Evolutionary conservation across 2,329 filamentous ascomycete species (phyloP), one percentile per base, ranked within the genome.

Genomic region (Coniochaeta sp.): DNA sequence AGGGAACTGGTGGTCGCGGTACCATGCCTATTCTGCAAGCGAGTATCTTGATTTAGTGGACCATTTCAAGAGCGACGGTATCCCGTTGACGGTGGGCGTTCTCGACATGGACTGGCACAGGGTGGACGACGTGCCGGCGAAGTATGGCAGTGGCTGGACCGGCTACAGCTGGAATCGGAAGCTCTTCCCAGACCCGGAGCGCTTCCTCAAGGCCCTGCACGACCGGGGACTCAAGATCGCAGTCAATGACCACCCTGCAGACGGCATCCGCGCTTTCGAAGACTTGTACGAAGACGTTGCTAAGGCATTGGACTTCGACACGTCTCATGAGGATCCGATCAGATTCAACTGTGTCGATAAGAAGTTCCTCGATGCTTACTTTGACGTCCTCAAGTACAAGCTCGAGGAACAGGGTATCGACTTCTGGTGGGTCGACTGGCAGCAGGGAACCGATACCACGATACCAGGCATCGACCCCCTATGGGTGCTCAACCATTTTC

Each of bases 371-470:
- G 74, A 84, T 36, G 84, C 83, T 0, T 87, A 83, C 64, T 79
- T 87, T 52, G 76, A 80, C 56, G 77, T 86, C 2, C 74, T 88
- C 5, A 82, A 86, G 60, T 75, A 79, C 14, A 72, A 75, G 16
- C 73, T 87, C 30, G 84, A 88, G 62, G 73, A 79, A 1, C 73
- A 82, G 9, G 84, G 81, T 1, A 76, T 79, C 24, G 84, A 88
- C 65, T 86, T 88, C 60, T 87, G 84, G 83, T 88, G 85, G 85
- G 77, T 87, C 30, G 85, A 88, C 67, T 88, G 85, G 85, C 85
- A 88, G 68, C 85, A 88, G 68, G 85, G 85, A 1, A 71, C 74
- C 2, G 73, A 77, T 60, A 83, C 83, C 1, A 75, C 77, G 36
- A 75, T 86, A 6, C 79, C 77, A 0, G 83, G 83, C 1, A 73